Percentiles rank a stretch among this genome's conserved stretches.
phyloP scores from a whole-genome alignment of 345 rosid species.

The Syzygium oleosum region DNA sequence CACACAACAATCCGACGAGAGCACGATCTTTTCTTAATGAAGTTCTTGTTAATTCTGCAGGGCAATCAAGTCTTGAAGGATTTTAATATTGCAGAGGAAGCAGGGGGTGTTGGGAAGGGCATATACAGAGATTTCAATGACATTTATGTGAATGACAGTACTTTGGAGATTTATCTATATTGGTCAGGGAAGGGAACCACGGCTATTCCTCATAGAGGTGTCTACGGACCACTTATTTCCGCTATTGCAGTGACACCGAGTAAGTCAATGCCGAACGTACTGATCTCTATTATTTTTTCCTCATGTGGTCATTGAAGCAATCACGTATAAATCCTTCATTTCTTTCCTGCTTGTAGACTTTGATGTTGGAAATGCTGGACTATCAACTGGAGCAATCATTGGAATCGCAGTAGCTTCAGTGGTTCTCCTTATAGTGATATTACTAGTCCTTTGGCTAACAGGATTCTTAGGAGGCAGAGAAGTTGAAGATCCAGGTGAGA shows the following conservation, averaged over 20 bases:
- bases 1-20: not conserved
- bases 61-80: slow-evolving; percentile 42
- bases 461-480: slow-evolving; percentile 51
- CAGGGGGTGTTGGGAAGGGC: slow-evolving; percentile 59
- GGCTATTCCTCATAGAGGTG: slow-evolving; percentile 52
- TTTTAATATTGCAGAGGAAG: slow-evolving; percentile 57
- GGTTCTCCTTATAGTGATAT: slow-evolving; percentile 25
- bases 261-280: slow-evolving; percentile 15
- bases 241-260: slow-evolving; percentile 79
- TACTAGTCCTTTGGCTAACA: slow-evolving; percentile 26
- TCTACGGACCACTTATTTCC: slow-evolving; percentile 86
- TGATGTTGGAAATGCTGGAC: slow-evolving; percentile 39
- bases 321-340: not conserved
- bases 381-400: slow-evolving; percentile 60
- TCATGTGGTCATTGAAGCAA: not conserved
- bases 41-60: slow-evolving; percentile 16
- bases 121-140: slow-evolving; percentile 13
- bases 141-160: slow-evolving; percentile 41
- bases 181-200: slow-evolving; percentile 94
- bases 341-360: slow-evolving; percentile 36
- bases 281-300: not conserved
- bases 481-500: slow-evolving; percentile 45
- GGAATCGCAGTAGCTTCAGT: slow-evolving; percentile 53
- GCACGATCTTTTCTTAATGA: not conserved
- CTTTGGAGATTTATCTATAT: slow-evolving; percentile 64